Base-by-base conservation (phyloP, 129 eudicot species). In the Artemisia annua region DNA sequence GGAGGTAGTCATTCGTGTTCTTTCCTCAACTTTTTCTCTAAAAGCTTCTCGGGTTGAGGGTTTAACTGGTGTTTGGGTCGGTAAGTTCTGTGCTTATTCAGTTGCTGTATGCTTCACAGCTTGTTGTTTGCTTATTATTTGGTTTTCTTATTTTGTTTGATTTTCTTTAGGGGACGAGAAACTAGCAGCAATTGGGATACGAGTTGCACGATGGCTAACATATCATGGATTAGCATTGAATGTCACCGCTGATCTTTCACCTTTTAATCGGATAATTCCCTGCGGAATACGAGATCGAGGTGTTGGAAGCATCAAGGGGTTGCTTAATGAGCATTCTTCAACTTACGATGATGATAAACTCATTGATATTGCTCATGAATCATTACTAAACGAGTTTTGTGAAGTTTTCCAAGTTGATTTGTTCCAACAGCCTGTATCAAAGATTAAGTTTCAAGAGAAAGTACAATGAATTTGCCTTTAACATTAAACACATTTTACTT, bases 181-280 rank as follows among this genome's bases (percentile, higher is more conserved):
- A 79, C 63, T 94, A 65, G 91, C 96, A 26, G 97, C n/a, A n/a
- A n/a, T n/a, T n/a, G n/a, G n/a, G n/a, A n/a, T n/a, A n/a, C n/a
- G n/a, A n/a, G n/a, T n/a, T 24, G 83, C 97, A 10, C 76, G 82
- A 52, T 94, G 99, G 96, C 62, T 94, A 63, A 72, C 99, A 24
- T 88, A 82, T 81, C 97, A 94, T 65, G 97, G 97, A 11, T 55
- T 94, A 73, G 96, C 98, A 30, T 72, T 94, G 73, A 90, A 90
- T 30, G 89, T 89, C 28, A 71, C 88, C 15, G 69, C 87, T 19
- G 96, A 89, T 75, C 79, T 92, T 50, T 59, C 84, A 30, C 94
- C 91, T 17, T 92, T 87, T 65, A 70, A 87, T 5, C 74, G 24
- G 43, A 89, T 92, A 66, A 66, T 92, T 72, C 98, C 96, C 12